Percentiles rank a stretch among this genome's conserved stretches.
phyloP scores from a whole-genome alignment of 2,329 filamentous ascomycete species.

The Pseudogymnoascus destructans region DNA sequence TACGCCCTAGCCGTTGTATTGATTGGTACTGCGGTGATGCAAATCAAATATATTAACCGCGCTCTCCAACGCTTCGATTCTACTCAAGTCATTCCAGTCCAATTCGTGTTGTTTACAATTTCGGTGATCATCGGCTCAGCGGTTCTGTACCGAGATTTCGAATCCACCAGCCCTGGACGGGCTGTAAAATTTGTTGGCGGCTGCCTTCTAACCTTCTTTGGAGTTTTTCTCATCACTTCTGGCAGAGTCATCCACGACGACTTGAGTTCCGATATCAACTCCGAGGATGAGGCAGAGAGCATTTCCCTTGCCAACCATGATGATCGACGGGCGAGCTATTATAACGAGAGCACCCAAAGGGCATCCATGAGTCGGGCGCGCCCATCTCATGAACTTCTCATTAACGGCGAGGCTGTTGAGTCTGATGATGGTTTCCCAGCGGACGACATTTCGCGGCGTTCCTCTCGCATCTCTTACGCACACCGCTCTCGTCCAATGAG shows the following conservation, averaged over 20 bases:
- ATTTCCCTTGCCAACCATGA: constrained; percentile 47
- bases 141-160: constrained; percentile 87
- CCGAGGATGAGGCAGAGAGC: constrained; percentile 50
- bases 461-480: not conserved
- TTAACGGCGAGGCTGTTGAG: constrained; percentile 15
- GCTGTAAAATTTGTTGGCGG: constrained; percentile 79
- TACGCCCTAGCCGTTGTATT: constrained; percentile 75
- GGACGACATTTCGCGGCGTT: not conserved
- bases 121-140: constrained; percentile 92
- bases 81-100: constrained; percentile 93
- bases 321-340: constrained; percentile 13
- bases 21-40: constrained; percentile 77
- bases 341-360: constrained; percentile 11
- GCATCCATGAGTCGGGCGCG: constrained; percentile 10
- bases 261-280: constrained; percentile 44
- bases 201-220: constrained; percentile 83
- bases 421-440: constrained; percentile 12
- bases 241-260: constrained; percentile 49
- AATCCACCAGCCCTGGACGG: constrained; percentile 60
- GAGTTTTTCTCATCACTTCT: constrained; percentile 94
- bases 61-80: constrained; percentile 88
- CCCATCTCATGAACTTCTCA: constrained; percentile 11
- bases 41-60: constrained; percentile 91
- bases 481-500: not conserved
- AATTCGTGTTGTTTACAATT: constrained; percentile 93